Conservation (phyloP, 2,329 filamentous ascomycete species). For the Thielaviopsis punctulata region DNA sequence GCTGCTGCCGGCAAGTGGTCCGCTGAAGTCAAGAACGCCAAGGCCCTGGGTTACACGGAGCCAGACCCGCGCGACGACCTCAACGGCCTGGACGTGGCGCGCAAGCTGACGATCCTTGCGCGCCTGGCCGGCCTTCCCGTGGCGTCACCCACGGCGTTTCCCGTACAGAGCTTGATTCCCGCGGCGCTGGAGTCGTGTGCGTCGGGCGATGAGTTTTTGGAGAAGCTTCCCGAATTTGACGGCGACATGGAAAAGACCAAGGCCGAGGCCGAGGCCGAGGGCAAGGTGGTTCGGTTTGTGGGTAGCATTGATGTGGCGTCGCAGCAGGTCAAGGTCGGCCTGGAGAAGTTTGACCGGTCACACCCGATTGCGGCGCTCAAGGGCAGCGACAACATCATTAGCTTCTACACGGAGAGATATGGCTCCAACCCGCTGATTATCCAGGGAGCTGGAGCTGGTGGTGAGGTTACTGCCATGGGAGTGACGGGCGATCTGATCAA, state of each 20-base stretch:
- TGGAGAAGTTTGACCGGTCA: constrained; percentile 74
- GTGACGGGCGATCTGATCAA: constrained; percentile 89
- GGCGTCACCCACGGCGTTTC: constrained; percentile 72
- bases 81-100: constrained; percentile 79
- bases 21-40: constrained; percentile 78
- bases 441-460: constrained; percentile 85
- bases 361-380: constrained; percentile 88
- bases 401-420: constrained; percentile 94
- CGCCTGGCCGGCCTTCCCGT: constrained; percentile 68
- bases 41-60: constrained; percentile 83
- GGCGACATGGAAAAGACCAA: constrained; percentile 80
- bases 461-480: constrained; percentile 94
- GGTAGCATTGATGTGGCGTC: constrained; percentile 77
- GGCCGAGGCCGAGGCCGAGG: constrained; percentile 64
- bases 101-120: constrained; percentile 89
- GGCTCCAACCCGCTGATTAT: constrained; percentile 81
- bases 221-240: constrained; percentile 66
- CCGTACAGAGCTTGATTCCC: constrained; percentile 85
- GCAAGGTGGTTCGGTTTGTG: constrained; percentile 87
- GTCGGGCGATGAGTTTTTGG: constrained; percentile 74
- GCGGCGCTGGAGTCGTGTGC: constrained; percentile 61
- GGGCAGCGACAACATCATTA: constrained; percentile 98
- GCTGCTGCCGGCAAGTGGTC: constrained; percentile 61
- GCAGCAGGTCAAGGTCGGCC: constrained; percentile 73
- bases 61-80: constrained; percentile 75